Evolutionary conservation across 139 green algal genomes (phyloP).

Genomic region (Chlorella ohadii): DNA sequence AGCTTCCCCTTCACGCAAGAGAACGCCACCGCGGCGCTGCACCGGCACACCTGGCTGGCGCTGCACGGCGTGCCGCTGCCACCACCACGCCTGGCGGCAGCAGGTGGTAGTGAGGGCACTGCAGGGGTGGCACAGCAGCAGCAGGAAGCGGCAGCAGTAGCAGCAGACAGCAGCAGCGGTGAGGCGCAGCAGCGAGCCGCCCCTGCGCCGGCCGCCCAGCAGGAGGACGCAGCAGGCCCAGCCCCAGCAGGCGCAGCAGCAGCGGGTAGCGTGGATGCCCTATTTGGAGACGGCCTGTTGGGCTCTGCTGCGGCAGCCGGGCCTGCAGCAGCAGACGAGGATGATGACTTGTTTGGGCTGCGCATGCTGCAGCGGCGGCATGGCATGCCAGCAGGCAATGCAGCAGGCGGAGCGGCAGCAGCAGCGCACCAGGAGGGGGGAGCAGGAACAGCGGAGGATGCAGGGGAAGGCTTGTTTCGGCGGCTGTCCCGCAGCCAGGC

Average conservation of each 20-base stretch:
- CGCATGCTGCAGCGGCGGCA: conserved; percentile 1
- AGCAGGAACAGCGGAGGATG: not conserved
- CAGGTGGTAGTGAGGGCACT: not conserved
- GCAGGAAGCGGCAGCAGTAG: not conserved
- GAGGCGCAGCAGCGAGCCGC: too few species aligned
- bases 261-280: not conserved
- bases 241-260: not conserved
- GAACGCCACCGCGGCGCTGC: conserved; percentile 26
- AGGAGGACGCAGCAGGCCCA: not conserved
- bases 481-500: conserved; percentile 15
- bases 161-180: not conserved
- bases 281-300: not conserved
- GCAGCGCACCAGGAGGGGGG: not conserved
- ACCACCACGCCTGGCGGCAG: not conserved
- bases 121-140: not conserved
- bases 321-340: not conserved
- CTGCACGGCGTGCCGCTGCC: conserved; percentile 12
- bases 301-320: not conserved
- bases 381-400: not conserved
- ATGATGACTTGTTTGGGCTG: conserved; percentile 41
- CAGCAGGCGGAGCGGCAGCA: not conserved
- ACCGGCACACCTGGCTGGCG: conserved; percentile 23
- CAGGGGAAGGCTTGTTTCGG: not conserved
- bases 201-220: not conserved
- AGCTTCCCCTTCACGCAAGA: conserved; percentile 26